Evolutionary conservation across 148 eudicot genomes (phyloP).

Genomic region (Persicaria tinctoria): DNA sequence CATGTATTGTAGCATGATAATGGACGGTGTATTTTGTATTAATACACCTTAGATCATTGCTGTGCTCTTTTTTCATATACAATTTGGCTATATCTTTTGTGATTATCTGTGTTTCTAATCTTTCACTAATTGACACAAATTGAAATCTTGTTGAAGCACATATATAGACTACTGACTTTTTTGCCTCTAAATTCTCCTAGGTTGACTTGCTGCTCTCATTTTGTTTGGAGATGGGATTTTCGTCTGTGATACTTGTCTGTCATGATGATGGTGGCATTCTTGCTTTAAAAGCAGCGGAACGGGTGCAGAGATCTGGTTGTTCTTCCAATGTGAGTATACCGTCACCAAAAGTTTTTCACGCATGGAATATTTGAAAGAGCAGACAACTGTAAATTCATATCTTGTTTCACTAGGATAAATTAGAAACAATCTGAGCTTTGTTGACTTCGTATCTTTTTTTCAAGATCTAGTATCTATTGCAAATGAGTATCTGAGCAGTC

Average conservation of each 20-base stretch:
- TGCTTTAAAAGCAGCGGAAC: conserved; percentile 69
- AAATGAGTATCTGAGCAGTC: no score
- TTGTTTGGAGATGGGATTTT: conserved; percentile 70
- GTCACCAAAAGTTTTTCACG: background rate
- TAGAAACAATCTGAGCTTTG: background rate
- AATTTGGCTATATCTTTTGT: background rate
- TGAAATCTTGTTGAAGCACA: background rate
- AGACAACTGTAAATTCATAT: background rate
- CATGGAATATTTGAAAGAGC: background rate
- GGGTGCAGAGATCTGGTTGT: conserved; percentile 38
- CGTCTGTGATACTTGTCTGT: conserved; percentile 74
- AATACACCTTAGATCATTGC: background rate
- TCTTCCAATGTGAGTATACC: conserved; percentile 45
- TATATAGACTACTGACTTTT: background rate
- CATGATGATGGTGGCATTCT: conserved; percentile 89
- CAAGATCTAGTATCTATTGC: background rate
- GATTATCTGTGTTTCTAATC: background rate
- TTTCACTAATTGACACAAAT: background rate
- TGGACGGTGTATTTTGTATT: background rate
- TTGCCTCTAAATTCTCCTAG: conserved; percentile 24
- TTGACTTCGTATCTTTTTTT: background rate
- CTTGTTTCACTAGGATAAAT: no score
- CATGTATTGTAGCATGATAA: background rate
- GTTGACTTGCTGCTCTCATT: conserved; percentile 78
- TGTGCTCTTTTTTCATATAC: background rate